A percentile compares a stretch with the other conserved stretches of the same genome.
phyloP scores from a whole-genome alignment of 495 filamentous ascomycete species.

The Penicillium silybi region DNA sequence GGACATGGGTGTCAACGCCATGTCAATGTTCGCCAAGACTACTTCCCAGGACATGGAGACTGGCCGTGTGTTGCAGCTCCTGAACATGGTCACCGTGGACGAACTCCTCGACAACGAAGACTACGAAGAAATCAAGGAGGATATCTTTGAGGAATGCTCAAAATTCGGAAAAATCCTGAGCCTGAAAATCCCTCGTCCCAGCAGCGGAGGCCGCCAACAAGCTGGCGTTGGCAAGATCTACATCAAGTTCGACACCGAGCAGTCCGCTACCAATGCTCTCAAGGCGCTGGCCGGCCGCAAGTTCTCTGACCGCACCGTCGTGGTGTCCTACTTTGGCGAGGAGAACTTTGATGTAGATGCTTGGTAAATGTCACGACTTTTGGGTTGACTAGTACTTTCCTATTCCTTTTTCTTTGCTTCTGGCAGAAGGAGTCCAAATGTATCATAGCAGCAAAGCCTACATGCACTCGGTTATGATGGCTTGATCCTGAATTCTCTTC shows the following conservation, averaged over 20 bases:
- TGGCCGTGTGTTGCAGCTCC: conserved; percentile 77
- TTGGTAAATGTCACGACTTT: conserved; percentile 11
- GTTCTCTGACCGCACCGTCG: conserved; percentile 92
- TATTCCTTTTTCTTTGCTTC: conserved; percentile 6
- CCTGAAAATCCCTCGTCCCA: conserved; percentile 87
- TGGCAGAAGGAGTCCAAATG: conserved; percentile 15
- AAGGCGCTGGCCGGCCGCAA: conserved; percentile 86
- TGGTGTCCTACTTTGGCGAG: conserved; percentile 91
- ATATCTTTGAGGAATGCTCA: conserved; percentile 83
- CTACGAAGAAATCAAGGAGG: conserved; percentile 94
- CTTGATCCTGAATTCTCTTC: conserved; percentile 1
- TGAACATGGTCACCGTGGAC: conserved; percentile 98
- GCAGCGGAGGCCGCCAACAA: conserved; percentile 71
- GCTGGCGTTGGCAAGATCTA: conserved; percentile 97
- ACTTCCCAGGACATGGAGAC: conserved; percentile 72
- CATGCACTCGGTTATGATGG: conserved; percentile 25
- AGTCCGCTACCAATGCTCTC: conserved; percentile 78
- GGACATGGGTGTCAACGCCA: conserved; percentile 95
- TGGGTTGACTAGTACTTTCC: neutral
- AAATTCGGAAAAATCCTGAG: conserved; percentile 84
- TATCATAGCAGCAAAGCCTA: conserved; percentile 23
- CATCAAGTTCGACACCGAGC: conserved; percentile 80
- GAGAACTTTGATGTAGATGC: conserved; percentile 30
- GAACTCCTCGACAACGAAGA: conserved; percentile 92
- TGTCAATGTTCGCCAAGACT: conserved; percentile 97